A percentile compares a stretch with the other conserved stretches of the same genome.
Conservation (phyloP, 2,329 filamentous ascomycete species). For the Xylaria sp. region DNA sequence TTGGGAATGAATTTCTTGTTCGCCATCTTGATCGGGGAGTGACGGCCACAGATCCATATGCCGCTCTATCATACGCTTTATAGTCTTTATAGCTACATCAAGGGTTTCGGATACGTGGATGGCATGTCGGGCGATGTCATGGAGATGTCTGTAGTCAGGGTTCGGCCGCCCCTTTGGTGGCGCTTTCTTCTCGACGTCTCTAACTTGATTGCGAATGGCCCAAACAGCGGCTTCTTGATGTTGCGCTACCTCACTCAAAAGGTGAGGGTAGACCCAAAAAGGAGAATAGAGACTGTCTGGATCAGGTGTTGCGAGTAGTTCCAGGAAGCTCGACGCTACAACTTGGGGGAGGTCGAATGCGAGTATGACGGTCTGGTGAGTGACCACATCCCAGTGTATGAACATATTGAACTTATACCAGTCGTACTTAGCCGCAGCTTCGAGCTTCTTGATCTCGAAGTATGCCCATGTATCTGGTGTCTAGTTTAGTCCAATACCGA, state of each 20-base stretch:
- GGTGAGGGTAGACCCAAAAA: conserved; percentile 52
- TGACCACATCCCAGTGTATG: conserved; percentile 42
- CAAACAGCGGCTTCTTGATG: conserved; percentile 55
- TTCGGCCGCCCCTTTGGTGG: conserved; percentile 39
- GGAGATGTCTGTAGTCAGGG: conserved; percentile 52
- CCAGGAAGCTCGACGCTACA: conserved; percentile 25
- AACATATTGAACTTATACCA: conserved; percentile 54
- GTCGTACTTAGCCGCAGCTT: conserved; percentile 40
- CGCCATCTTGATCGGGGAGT: neutral
- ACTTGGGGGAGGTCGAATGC: conserved; percentile 46
- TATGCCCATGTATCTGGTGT: conserved; percentile 50
- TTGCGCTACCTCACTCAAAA: conserved; percentile 49
- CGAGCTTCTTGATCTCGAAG: conserved; percentile 49
- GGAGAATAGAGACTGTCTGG: conserved; percentile 42
- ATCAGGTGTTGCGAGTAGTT: conserved; percentile 13
- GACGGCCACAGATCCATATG: conserved; percentile 44
- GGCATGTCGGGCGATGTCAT: conserved; percentile 57
- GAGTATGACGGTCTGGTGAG: conserved; percentile 47
- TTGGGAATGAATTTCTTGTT: conserved; percentile 46
- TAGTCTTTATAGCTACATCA: conserved; percentile 50
- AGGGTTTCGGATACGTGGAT: conserved; percentile 59
- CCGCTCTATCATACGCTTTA: conserved; percentile 49
- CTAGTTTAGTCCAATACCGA: neutral
- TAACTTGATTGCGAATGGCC: conserved; percentile 52
- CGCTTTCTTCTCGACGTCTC: conserved; percentile 48